phyloP scores from a whole-genome alignment of 2,329 filamentous ascomycete species.

The Hymenoscyphus occultus region DNA sequence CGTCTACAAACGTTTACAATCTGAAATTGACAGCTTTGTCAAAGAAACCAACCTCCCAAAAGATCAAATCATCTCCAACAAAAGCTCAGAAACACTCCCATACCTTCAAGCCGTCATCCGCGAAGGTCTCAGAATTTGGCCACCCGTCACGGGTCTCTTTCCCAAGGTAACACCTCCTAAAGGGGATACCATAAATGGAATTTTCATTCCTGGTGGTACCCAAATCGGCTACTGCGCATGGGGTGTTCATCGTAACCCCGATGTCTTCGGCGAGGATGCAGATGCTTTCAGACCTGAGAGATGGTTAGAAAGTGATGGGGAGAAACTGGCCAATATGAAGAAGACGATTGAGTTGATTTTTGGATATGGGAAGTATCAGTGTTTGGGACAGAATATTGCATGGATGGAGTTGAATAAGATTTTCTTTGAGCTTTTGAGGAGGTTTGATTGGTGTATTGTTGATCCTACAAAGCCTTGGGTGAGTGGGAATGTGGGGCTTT shows the following conservation, averaged over 20 bases:
- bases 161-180: constrained; percentile 19
- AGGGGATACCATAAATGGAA: constrained; percentile 17
- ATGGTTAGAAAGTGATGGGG: constrained; percentile 41
- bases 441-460: constrained; percentile 13
- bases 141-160: constrained; percentile 39
- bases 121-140: constrained; percentile 46
- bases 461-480: constrained; percentile 8
- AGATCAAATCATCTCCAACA: constrained; percentile 11
- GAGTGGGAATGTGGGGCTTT: constrained; percentile 7
- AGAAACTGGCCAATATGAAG: constrained; percentile 35
- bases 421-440: constrained; percentile 36
- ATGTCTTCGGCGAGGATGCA: constrained; percentile 30
- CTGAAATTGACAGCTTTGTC: background rate
- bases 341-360: constrained; percentile 44
- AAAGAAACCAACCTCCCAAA: background rate
- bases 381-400: constrained; percentile 47
- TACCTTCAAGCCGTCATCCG: constrained; percentile 50
- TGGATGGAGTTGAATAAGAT: constrained; percentile 49
- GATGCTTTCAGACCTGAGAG: constrained; percentile 46
- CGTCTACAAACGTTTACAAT: background rate
- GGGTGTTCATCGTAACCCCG: constrained; percentile 37
- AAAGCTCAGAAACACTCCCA: constrained; percentile 32
- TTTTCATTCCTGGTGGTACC: constrained; percentile 19
- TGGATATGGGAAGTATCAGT: constrained; percentile 43
- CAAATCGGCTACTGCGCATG: constrained; percentile 37